A percentile compares a stretch with the other conserved stretches of the same genome.
phyloP scores from a whole-genome alignment of 2,329 filamentous ascomycete genomes.

The Atkinsonella texensis region DNA sequence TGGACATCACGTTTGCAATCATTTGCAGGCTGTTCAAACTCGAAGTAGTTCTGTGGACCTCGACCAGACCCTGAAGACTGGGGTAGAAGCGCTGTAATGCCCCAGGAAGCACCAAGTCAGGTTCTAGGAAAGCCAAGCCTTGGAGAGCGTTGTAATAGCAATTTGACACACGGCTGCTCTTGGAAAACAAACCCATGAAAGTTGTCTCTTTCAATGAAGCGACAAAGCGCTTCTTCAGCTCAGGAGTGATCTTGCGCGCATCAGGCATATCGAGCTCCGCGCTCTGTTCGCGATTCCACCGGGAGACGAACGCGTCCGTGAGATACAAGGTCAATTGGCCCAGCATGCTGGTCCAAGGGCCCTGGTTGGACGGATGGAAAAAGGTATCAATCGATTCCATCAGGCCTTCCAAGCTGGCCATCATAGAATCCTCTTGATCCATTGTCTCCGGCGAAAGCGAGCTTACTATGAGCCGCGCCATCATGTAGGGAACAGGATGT shows the following conservation, averaged over 20 bases:
- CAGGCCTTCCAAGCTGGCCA: conserved; percentile 78
- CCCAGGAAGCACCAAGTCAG: conserved; percentile 80
- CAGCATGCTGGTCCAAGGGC: conserved; percentile 78
- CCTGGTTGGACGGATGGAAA: conserved; percentile 95
- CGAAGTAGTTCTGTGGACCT: conserved; percentile 92
- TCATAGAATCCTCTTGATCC: conserved; percentile 62
- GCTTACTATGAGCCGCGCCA: conserved; percentile 86
- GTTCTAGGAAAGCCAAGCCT: conserved; percentile 80
- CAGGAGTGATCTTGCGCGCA: conserved; percentile 66
- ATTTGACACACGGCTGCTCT: conserved; percentile 82
- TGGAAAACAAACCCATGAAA: conserved; percentile 97
- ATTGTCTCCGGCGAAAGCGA: conserved; percentile 79
- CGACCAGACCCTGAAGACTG: conserved; percentile 88
- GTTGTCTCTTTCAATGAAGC: conserved; percentile 80
- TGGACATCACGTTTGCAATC: conserved; percentile 80
- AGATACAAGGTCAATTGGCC: conserved; percentile 87
- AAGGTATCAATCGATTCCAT: conserved; percentile 96
- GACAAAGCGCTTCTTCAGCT: conserved; percentile 83
- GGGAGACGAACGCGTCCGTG: conserved; percentile 90
- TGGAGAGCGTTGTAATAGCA: conserved; percentile 87
- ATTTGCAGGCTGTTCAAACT: conserved; percentile 87
- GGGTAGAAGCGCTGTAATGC: conserved; percentile 94
- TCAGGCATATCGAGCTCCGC: conserved; percentile 80
- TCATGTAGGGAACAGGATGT: conserved; percentile 82
- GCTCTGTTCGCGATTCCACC: conserved; percentile 91